Conservation (phyloP, 2,329 filamentous ascomycete genomes). For the Monilinia fructigena region DNA sequence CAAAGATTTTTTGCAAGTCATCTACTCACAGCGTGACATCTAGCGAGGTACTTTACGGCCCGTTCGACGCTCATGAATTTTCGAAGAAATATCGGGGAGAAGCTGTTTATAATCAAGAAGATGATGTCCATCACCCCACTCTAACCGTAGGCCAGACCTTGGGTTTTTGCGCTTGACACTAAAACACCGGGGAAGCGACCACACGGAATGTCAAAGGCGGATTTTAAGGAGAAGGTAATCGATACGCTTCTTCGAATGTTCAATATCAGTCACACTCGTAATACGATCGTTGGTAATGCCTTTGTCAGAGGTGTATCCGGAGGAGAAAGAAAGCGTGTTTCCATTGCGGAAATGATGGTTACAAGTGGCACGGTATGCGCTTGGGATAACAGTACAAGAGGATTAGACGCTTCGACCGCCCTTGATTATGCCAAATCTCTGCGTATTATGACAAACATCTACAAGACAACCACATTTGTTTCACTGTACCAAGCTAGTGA, state of each 20-base stretch:
- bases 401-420: constrained; percentile 76
- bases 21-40: background rate
- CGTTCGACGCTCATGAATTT: constrained; percentile 69
- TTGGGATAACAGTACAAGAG: constrained; percentile 79
- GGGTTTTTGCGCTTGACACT: constrained; percentile 79
- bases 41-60: constrained; percentile 76
- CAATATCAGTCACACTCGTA: constrained; percentile 83
- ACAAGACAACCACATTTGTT: constrained; percentile 66
- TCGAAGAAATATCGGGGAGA: constrained; percentile 72
- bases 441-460: constrained; percentile 73
- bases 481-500: constrained; percentile 69
- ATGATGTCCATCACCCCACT: constrained; percentile 80
- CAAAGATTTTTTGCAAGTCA: background rate
- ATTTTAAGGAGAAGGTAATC: constrained; percentile 76
- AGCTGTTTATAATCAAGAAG: constrained; percentile 82
- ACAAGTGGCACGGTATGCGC: constrained; percentile 71
- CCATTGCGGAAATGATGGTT: constrained; percentile 74
- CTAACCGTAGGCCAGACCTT: constrained; percentile 86
- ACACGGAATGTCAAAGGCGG: constrained; percentile 65
- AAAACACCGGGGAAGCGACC: constrained; percentile 82
- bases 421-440: constrained; percentile 72
- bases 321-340: constrained; percentile 77
- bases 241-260: constrained; percentile 83
- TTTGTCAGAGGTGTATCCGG: constrained; percentile 69
- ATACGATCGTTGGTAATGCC: constrained; percentile 81